These are phyloP conservation scores for Caryopteris hybrid DNA, from an alignment of 305 asterid genomes.

Conservation along the genomic window DNA sequence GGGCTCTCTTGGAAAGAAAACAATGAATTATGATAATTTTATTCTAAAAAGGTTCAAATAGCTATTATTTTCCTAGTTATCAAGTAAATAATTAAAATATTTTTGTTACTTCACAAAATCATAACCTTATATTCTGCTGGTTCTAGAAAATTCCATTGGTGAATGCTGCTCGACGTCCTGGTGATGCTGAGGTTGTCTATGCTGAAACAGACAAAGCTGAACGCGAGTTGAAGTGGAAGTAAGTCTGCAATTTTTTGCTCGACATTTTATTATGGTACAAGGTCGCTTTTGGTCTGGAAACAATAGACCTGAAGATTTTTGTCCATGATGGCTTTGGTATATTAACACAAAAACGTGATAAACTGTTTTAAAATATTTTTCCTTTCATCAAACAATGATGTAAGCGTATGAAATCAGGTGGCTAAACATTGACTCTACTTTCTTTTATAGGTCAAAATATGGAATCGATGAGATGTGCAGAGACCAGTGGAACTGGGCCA, in stretches of 20 bases:
- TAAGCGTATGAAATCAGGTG: neutral
- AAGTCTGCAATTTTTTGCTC: conserved; percentile 20
- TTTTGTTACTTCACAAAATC: neutral
- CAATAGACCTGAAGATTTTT: neutral
- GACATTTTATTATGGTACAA: neutral
- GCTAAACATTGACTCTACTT: neutral
- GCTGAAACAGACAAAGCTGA: conserved; percentile 88
- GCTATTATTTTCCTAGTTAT: too few species aligned
- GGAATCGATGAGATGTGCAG: conserved; percentile 69
- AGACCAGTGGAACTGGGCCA: conserved; percentile 83
- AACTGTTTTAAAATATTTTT: neutral
- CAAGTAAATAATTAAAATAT: too few species aligned
- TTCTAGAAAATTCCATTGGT: conserved; percentile 74
- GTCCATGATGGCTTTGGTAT: too few species aligned
- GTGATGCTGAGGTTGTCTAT: conserved; percentile 90
- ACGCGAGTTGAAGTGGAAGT: conserved; percentile 90
- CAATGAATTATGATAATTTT: neutral
- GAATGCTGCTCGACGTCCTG: conserved; percentile 78
- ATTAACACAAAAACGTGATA: neutral
- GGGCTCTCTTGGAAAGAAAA: neutral
- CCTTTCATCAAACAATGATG: neutral
- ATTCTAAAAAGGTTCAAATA: neutral
- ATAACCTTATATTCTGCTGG: neutral
- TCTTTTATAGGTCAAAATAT: conserved; percentile 51
- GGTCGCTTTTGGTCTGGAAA: neutral